Evolutionary conservation across 129 eudicot species (phyloP), one percentile per base, ranked within the genome.

Genomic region (Flaveria sonorensis): DNA sequence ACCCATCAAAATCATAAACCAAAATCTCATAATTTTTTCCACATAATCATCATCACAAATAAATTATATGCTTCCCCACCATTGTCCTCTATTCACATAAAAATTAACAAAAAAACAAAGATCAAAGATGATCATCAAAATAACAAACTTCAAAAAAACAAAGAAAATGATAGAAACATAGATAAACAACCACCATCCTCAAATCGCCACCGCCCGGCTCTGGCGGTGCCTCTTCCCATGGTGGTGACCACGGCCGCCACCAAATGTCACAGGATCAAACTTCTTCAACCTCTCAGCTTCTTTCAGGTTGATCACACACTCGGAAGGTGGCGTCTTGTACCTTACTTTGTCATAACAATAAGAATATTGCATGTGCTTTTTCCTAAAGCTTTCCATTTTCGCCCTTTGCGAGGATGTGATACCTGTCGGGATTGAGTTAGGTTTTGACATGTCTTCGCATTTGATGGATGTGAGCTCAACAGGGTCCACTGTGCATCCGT

Each of bases 401-500:
- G 53, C 39, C 82, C 97, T 82, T 76, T 87, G 87, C 3, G 82
- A 50, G 0, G 87, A 53, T 2, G 87, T 77, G 79, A 88, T 83
- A 3, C 85, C 83, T 0, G 68, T 59, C 8, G 92, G 88, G 76
- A 83, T 67, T 1, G 92, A 70, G 39, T 80, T 70, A 12, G 82
- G 24, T 14, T 28, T 70, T 5, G 83, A 52, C 0, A 56, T 2
- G 19, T 84, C 55, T 19, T 93, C 97, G 45, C 96, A 90, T 15
- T 61, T 84, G 32, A 82, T 15, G 3, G 89, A 68, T 3, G 85
- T 78, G 36, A 40, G 84, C 42, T 90, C 98, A 2, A 79, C 74
- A 20, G 98, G 98, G 72, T 93, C 90, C 61, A 89, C 92, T 0
- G 91, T 85, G 59, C 97, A 90, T 57, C 98, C 98, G 18, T 90